phyloP scores from a whole-genome alignment of 441 rosid species.

The Eutrema salsugineum region DNA sequence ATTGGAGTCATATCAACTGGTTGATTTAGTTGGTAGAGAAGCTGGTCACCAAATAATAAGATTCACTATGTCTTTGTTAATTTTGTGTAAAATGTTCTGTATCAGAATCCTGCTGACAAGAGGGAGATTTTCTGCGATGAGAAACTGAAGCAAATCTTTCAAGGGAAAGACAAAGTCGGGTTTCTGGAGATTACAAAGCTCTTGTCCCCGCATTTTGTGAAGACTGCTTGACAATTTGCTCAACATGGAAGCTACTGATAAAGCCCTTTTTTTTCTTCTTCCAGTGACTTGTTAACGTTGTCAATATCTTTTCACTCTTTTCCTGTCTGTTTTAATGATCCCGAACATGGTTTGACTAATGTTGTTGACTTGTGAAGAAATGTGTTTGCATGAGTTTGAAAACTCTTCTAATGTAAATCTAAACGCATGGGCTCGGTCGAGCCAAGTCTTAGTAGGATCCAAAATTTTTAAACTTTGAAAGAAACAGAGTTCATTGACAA shows the following conservation, averaged over 20 bases:
- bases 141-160: slow-evolving; percentile 60
- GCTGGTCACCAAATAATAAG: neutral
- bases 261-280: neutral
- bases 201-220: slow-evolving; percentile 55
- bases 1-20: neutral
- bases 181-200: slow-evolving; percentile 57
- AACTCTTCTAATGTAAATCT: neutral
- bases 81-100: neutral
- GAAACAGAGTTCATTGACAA: too few species aligned
- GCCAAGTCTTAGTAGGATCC: too few species aligned
- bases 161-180: slow-evolving; percentile 61
- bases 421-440: too few species aligned
- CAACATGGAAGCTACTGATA: neutral
- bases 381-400: neutral
- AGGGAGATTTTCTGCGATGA: slow-evolving; percentile 68
- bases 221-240: slow-evolving; percentile 30
- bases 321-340: neutral
- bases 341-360: neutral
- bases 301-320: slow-evolving; percentile 1
- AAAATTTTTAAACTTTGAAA: too few species aligned
- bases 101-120: slow-evolving; percentile 70
- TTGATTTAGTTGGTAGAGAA: neutral
- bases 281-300: neutral
- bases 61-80: neutral
- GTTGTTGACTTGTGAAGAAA: neutral